Evolutionary conservation across 2,329 filamentous ascomycete species (phyloP).

Genomic region (Claviceps sorghi): DNA sequence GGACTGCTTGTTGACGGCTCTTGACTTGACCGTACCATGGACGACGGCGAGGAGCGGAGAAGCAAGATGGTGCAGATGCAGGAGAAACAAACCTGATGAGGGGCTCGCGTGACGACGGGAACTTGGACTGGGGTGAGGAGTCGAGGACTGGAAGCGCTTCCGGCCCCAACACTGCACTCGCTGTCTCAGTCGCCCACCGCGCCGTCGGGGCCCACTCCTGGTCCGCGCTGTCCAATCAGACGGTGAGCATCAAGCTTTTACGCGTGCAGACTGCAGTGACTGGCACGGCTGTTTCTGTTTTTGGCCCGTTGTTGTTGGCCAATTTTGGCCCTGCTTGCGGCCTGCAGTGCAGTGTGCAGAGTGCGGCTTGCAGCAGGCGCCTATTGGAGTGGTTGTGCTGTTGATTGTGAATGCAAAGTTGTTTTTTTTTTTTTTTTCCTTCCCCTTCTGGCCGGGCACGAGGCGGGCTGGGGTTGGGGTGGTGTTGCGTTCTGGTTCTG

Average conservation of each 20-base stretch:
- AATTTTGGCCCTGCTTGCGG: constrained; percentile 1
- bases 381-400: too few relatives aligned
- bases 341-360: too few relatives aligned
- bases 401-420: too few relatives aligned
- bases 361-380: too few relatives aligned
- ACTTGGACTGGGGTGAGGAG: background rate
- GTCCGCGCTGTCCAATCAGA: constrained; percentile 19
- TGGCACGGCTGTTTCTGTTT: background rate
- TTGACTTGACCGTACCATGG: background rate
- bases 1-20: too few relatives aligned
- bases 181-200: constrained; percentile 6
- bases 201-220: constrained; percentile 5
- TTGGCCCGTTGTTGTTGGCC: too few relatives aligned
- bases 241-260: constrained; percentile 21
- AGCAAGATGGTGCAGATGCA: background rate
- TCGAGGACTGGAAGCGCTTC: background rate
- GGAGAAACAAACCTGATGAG: background rate
- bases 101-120: constrained; percentile 3
- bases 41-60: background rate
- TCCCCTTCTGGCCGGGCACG: too few relatives aligned
- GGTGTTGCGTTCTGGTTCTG: background rate
- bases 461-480: too few relatives aligned
- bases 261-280: constrained; percentile 1
- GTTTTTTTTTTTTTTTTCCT: too few relatives aligned
- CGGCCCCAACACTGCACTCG: background rate